Evolutionary conservation across 2,329 filamentous ascomycete species (phyloP).

Genomic region (Penicillium sp.): DNA sequence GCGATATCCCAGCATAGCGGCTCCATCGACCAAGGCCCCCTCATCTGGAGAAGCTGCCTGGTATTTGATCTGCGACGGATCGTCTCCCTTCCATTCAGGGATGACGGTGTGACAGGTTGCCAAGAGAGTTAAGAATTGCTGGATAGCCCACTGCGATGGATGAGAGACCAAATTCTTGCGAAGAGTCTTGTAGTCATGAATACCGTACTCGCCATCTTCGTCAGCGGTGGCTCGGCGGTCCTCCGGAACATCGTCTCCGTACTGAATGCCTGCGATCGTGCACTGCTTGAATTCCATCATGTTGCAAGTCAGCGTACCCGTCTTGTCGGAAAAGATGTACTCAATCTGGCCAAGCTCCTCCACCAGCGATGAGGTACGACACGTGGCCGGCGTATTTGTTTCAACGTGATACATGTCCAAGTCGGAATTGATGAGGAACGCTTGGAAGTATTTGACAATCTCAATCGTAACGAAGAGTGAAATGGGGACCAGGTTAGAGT

Average conservation of each 20-base stretch:
- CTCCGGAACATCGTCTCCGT: slow-evolving; percentile 85
- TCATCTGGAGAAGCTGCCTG: slow-evolving; percentile 97
- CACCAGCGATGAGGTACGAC: slow-evolving; percentile 89
- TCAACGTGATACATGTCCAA: slow-evolving; percentile 97
- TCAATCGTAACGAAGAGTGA: slow-evolving; percentile 97
- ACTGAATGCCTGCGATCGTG: slow-evolving; percentile 87
- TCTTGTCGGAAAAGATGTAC: slow-evolving; percentile 98
- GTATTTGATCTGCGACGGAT: slow-evolving; percentile 81
- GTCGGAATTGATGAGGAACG: slow-evolving; percentile 95
- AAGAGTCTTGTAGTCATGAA: slow-evolving; percentile 77
- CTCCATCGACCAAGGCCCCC: slow-evolving; percentile 91
- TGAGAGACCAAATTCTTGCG: slow-evolving; percentile 62
- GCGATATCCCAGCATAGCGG: slow-evolving; percentile 74
- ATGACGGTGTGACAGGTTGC: slow-evolving; percentile 96
- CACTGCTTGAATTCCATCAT: slow-evolving; percentile 98
- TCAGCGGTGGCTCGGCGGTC: slow-evolving; percentile 75
- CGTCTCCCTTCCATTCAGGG: slow-evolving; percentile 75
- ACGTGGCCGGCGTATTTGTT: slow-evolving; percentile 91
- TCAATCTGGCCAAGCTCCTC: slow-evolving; percentile 98
- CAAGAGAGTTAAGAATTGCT: slow-evolving; percentile 82
- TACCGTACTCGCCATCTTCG: slow-evolving; percentile 69
- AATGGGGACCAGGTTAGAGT: slow-evolving; percentile 93
- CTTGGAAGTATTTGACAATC: slow-evolving; percentile 96
- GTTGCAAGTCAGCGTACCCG: slow-evolving; percentile 94
- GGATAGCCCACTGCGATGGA: slow-evolving; percentile 53